phyloP scores from a whole-genome alignment of 2,329 filamentous ascomycete genomes.

The Penicillium fuscoglaucum region DNA sequence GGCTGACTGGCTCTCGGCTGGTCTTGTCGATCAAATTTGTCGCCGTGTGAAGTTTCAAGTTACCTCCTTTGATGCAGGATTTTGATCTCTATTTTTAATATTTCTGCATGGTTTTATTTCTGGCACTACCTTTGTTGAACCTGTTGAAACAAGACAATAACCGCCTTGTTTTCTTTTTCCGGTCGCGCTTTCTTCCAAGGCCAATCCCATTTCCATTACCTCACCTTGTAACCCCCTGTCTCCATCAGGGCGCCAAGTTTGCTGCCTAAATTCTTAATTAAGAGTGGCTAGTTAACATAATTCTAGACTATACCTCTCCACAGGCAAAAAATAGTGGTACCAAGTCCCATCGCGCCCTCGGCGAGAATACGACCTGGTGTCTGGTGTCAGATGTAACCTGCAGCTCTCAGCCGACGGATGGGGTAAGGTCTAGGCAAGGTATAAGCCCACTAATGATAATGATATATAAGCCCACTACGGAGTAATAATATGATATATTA shows the following conservation, averaged over 20 bases:
- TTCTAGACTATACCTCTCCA: neutral
- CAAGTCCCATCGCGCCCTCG: neutral
- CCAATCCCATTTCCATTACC: neutral
- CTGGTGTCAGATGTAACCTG: constrained; percentile 11
- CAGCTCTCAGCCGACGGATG: constrained; percentile 5
- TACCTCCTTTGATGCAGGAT: constrained; percentile 1
- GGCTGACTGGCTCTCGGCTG: constrained; percentile 5
- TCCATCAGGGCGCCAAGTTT: neutral
- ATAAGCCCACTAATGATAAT: neutral
- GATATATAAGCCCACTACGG: neutral
- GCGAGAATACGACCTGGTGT: constrained; percentile 6
- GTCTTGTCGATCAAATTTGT: constrained; percentile 18
- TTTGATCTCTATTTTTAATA: constrained; percentile 20
- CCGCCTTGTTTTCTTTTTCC: constrained; percentile 1
- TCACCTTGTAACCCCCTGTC: neutral
- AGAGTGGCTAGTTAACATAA: neutral
- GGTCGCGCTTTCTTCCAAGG: neutral
- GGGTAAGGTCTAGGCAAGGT: neutral
- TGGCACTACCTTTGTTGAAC: neutral
- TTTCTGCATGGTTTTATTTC: constrained; percentile 4
- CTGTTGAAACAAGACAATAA: constrained; percentile 10
- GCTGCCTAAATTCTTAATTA: neutral
- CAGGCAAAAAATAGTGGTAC: neutral
- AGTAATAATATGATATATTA: neutral
- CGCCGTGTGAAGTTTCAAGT: constrained; percentile 22